A percentile compares a stretch with the other conserved stretches of the same genome.
phyloP scores from a whole-genome alignment of 768 basidiomycete genomes.

The Krasilnikovozyma curviuscula region DNA sequence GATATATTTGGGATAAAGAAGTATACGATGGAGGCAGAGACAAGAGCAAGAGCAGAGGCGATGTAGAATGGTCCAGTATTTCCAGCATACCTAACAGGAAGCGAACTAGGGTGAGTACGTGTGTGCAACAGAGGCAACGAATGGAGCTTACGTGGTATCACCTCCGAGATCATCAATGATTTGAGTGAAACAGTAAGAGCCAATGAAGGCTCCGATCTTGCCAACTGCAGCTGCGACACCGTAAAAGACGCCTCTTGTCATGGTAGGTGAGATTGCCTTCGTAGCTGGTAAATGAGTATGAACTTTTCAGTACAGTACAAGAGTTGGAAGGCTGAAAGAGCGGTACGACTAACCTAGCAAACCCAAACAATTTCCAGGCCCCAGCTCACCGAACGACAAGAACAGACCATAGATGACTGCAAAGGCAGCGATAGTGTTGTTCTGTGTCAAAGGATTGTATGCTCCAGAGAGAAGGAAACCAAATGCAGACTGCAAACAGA shows the following conservation, averaged over 20 bases:
- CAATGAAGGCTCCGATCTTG: slow-evolving; percentile 24
- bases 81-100: slow-evolving; percentile 6
- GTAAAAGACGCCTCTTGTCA: slow-evolving; percentile 36
- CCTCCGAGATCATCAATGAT: slow-evolving; percentile 20
- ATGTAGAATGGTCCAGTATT: slow-evolving; percentile 15
- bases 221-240: slow-evolving; percentile 66
- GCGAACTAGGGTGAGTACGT: no score
- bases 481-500: slow-evolving; percentile 20
- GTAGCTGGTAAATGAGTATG: no score
- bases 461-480: slow-evolving; percentile 78
- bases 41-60: slow-evolving; percentile 42
- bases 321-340: slow-evolving; percentile 44
- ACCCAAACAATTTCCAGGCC: slow-evolving; percentile 71
- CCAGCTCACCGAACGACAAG: slow-evolving; percentile 70
- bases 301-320: no score
- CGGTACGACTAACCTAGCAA: slow-evolving; percentile 57
- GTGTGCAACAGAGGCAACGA: neutral
- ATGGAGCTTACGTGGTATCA: no score
- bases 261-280: slow-evolving; percentile 26
- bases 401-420: slow-evolving; percentile 82
- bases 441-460: slow-evolving; percentile 34
- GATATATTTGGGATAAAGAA: slow-evolving; percentile 54
- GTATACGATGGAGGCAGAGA: slow-evolving; percentile 54
- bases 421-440: slow-evolving; percentile 44
- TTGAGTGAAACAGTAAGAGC: slow-evolving; percentile 23